phyloP scores from a whole-genome alignment of 2,329 filamentous ascomycete genomes.

The Chaetomiaceae sp. region DNA sequence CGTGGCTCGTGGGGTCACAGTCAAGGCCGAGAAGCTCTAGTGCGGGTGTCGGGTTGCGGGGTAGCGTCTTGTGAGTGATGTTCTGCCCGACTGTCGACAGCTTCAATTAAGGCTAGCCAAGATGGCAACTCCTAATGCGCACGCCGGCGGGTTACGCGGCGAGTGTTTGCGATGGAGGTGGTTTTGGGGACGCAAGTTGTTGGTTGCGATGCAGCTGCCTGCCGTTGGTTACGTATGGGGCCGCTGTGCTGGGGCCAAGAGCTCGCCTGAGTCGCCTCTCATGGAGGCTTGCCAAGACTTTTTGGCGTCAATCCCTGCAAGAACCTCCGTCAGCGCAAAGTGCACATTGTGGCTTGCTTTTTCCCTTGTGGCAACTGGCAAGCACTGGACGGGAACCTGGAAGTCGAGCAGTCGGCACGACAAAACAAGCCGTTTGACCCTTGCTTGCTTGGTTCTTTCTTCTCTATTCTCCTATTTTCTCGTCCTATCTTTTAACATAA shows the following conservation, averaged over 20 bases:
- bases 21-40: neutral
- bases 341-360: too few species aligned
- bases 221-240: constrained; percentile 25
- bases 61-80: neutral
- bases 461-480: too few species aligned
- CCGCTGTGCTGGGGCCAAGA: constrained; percentile 6
- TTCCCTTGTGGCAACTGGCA: too few species aligned
- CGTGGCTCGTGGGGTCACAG: neutral
- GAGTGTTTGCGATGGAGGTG: constrained; percentile 2
- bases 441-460: too few species aligned
- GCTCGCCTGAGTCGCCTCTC: constrained; percentile 9
- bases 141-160: neutral
- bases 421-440: too few species aligned
- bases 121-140: too few species aligned
- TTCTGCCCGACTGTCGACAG: neutral
- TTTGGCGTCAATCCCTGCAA: neutral
- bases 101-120: too few species aligned
- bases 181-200: neutral
- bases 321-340: too few species aligned
- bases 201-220: constrained; percentile 14
- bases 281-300: constrained; percentile 11
- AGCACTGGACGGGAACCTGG: too few species aligned
- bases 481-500: too few species aligned
- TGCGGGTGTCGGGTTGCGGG: neutral
- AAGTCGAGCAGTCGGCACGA: too few species aligned